Evolutionary conservation across 2,329 filamentous ascomycete genomes (phyloP), one percentile per base, ranked within the genome.

Genomic region (Monosporascus sp.): DNA sequence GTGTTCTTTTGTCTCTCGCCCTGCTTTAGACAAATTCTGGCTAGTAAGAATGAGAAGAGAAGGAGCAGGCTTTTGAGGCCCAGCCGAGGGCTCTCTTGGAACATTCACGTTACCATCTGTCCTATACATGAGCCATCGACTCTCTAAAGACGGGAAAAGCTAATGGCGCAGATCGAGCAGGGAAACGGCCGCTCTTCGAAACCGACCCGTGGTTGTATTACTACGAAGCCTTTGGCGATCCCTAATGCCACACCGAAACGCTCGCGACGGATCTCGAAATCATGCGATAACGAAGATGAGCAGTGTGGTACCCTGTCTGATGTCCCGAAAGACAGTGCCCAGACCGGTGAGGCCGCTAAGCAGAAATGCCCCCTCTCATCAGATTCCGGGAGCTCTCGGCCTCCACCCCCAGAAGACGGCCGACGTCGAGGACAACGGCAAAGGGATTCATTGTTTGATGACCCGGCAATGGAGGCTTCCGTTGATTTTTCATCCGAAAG

Each of bases 401-500:
- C 60, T 43, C 52, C 58, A 27, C 57, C 61, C 24, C 60, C 51
- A 24, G 37, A 57, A 39, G 55, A 55, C 55, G 54, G 52, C 25
- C 61, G 54, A 37, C 61, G 47, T 56, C 62, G 48, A 54, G 48
- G 63, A 63, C 25, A 61, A 69, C 56, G 66, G 68, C 60, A 43
- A 41, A 53, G 54, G 41, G 56, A 63, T 45, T 56, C 56, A 18
- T 60, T 81, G 6, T 69, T 83, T 37, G 58, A 58, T 41, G 76
- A 81, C 58, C 77, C 76, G n/a, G 70, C 65, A 38, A 68, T 71
- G 60, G 65, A 70, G 39, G 63, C 71, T 20, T 68, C 72, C 31
- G 70, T 89, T 49, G 84, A 89, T 63, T 81, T 88, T 53, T 72
- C 73, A 22, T 80, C 76, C 25, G 69, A 77, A 50, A 73, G 80